Percentiles rank a stretch among this genome's conserved stretches.
Conservation (phyloP, 768 basidiomycete genomes). For the Russula abietina region DNA sequence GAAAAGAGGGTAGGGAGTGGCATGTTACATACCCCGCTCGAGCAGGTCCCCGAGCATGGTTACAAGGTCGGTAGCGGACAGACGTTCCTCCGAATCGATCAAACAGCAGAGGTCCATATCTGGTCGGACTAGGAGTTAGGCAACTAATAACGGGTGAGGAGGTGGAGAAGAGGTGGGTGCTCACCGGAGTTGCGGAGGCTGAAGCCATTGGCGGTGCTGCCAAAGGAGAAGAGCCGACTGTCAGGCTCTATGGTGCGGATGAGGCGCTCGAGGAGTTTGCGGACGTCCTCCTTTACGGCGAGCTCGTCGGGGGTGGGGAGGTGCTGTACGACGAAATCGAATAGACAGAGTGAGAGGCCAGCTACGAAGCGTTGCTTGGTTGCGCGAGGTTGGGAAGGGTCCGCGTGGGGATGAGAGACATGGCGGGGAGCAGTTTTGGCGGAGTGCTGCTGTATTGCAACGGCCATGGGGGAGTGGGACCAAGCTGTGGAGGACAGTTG, state of each 20-base stretch:
- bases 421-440: conserved; percentile 14
- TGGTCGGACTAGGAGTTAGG: conserved; percentile 30
- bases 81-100: conserved; percentile 79
- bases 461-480: conserved; percentile 15
- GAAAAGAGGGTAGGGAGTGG: conserved; percentile 1
- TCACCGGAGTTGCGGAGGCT: conserved; percentile 91
- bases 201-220: conserved; percentile 95
- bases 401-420: conserved; percentile 13
- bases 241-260: conserved; percentile 93
- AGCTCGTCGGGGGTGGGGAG: conserved; percentile 87
- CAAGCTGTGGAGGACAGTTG: neutral
- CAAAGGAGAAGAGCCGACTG: conserved; percentile 86
- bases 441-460: conserved; percentile 16
- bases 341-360: conserved; percentile 85
- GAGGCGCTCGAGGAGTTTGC: conserved; percentile 90
- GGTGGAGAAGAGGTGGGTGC: conserved; percentile 7
- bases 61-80: conserved; percentile 83
- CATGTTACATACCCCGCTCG: conserved; percentile 65
- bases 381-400: conserved; percentile 26
- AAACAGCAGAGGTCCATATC: conserved; percentile 99
- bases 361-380: conserved; percentile 60
- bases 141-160: too few relatives aligned
- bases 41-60: conserved; percentile 90
- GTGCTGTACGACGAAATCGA: conserved; percentile 90
- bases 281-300: conserved; percentile 91